Evolutionary conservation across 2,329 filamentous ascomycete genomes (phyloP), one percentile per base, ranked within the genome.

Genomic region (Colletotrichum caudatum): DNA sequence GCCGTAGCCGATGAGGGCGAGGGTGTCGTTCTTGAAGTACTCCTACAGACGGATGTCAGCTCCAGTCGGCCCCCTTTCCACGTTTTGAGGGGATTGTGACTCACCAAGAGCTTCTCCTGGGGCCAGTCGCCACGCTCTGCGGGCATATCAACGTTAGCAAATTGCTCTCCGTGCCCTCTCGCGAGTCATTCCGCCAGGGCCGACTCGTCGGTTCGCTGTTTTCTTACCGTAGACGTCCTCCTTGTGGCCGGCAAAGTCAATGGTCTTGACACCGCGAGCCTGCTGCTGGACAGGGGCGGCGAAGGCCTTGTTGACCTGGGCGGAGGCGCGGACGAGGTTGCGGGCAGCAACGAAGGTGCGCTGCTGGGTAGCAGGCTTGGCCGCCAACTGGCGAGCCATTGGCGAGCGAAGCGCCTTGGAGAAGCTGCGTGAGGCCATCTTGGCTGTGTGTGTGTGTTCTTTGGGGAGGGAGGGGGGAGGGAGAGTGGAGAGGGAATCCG

Each of bases 1-100:
- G 80, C 88, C 96, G 87, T 99, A 99, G 83, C 96, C 96, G 85
- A 99, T 99, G 81, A 99, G 93, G 81, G 96, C 96, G 79, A 99
- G 94, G 78, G 95, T 98, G 86, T 99, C 96, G 87, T 99, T 91
- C 91, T 98, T 98, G 93, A 99, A 99, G 92, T 95, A 99, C 76
- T 98, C 94, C 93, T 97, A 77, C 46, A 66, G 29, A 69, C 53
- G 61, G 61, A 35, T 72, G 69, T 74, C 48, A 74, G 73, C 46
- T 61, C 41, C 61, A 57, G 64, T 54, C 65, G 61, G 16, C 20
- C 33, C 16, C 26, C 6, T 46, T 50, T 51, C 69, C 23, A 61
- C 33, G 0, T 33, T 37, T 60, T 48, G 46, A 23, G 54, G 46
- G 54, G 29, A 60, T 60, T 65, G 70, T 82, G 80, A 90, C 91